A percentile compares a stretch with the other conserved stretches of the same genome.
phyloP scores from a whole-genome alignment of 2,329 filamentous ascomycete species.

The Colletotrichum liriopes region DNA sequence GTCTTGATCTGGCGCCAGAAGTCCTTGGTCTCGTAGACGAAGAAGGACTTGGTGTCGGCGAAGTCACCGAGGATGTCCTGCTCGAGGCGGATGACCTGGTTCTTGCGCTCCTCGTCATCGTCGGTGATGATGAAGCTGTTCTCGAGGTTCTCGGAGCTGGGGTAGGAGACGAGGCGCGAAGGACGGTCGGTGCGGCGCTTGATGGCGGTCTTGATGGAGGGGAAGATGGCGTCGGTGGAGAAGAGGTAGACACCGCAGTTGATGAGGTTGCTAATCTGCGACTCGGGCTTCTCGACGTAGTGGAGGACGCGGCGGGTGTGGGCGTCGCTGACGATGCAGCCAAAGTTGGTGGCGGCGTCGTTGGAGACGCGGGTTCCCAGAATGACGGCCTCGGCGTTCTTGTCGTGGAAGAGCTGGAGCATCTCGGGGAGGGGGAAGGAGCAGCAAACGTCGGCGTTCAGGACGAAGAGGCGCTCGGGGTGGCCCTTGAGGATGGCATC shows the following conservation, averaged over 20 bases:
- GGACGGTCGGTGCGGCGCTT: slow-evolving; percentile 95
- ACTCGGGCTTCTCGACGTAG: slow-evolving; percentile 99
- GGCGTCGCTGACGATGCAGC: slow-evolving; percentile 95
- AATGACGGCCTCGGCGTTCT: slow-evolving; percentile 96
- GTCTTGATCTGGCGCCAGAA: slow-evolving; percentile 99
- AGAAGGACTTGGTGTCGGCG: slow-evolving; percentile 98
- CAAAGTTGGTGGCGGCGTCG: slow-evolving; percentile 95
- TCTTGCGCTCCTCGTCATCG: slow-evolving; percentile 79
- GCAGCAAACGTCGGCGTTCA: slow-evolving; percentile 99
- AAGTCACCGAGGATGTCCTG: slow-evolving; percentile 97
- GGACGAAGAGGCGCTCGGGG: slow-evolving; percentile 95
- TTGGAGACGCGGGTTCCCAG: slow-evolving; percentile 92
- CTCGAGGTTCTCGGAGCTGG: slow-evolving; percentile 94
- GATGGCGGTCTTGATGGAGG: slow-evolving; percentile 92
- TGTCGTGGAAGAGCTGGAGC: slow-evolving; percentile 94
- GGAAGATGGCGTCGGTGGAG: slow-evolving; percentile 95
- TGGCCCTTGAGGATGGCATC: slow-evolving; percentile 97
- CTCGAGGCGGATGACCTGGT: slow-evolving; percentile 92
- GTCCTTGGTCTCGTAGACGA: slow-evolving; percentile 97
- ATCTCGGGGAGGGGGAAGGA: slow-evolving; percentile 97
- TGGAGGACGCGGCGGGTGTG: slow-evolving; percentile 97
- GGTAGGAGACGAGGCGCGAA: slow-evolving; percentile 88
- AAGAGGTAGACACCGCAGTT: slow-evolving; percentile 99
- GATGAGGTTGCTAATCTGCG: slow-evolving; percentile 97
- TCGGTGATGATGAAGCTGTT: slow-evolving; percentile 65